Percentiles rank a stretch among this genome's conserved stretches.
These are phyloP conservation scores for Malassezia furfur DNA, from an alignment of 1,284 basidiomycete species.

Conservation along the genomic window DNA sequence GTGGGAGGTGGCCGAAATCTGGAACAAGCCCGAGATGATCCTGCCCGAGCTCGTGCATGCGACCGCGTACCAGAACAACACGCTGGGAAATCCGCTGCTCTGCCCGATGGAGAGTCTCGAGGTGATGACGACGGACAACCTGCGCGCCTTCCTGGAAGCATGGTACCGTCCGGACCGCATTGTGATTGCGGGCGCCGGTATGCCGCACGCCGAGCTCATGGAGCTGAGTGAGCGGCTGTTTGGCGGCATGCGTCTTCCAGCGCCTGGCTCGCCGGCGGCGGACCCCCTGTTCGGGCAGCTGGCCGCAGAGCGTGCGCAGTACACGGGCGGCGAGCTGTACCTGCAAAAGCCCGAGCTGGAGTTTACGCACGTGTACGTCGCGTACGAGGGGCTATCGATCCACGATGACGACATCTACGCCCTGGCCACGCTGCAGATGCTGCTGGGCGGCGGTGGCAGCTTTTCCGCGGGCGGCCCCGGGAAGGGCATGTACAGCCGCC, in stretches of 20 bases:
- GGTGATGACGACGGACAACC: slow-evolving; percentile 58
- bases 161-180: slow-evolving; percentile 91
- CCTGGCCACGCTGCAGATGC: slow-evolving; percentile 84
- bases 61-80: slow-evolving; percentile 69
- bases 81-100: slow-evolving; percentile 77
- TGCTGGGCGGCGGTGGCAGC: slow-evolving; percentile 86
- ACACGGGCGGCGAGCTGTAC: slow-evolving; percentile 73
- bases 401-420: slow-evolving; percentile 89
- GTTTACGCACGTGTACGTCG: slow-evolving; percentile 87
- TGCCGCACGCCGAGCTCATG: slow-evolving; percentile 78
- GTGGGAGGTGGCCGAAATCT: slow-evolving; percentile 87
- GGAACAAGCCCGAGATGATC: slow-evolving; percentile 82
- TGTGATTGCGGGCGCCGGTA: slow-evolving; percentile 85
- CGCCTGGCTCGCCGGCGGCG: slow-evolving; percentile 21
- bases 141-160: slow-evolving; percentile 63
- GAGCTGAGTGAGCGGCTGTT: slow-evolving; percentile 75
- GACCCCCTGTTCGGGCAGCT: slow-evolving; percentile 34
- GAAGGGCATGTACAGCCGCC: slow-evolving; percentile 96
- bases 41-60: slow-evolving; percentile 84
- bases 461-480: slow-evolving; percentile 94
- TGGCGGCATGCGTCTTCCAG: slow-evolving; percentile 53
- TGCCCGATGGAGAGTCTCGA: slow-evolving; percentile 77
- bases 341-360: slow-evolving; percentile 59
- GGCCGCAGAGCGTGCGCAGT: slow-evolving; percentile 56
- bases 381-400: slow-evolving; percentile 83